A percentile compares a stretch with the other conserved stretches of the same genome.
These are phyloP conservation scores for Colletotrichum limetticola DNA, from an alignment of 2,329 filamentous ascomycete genomes.

Conservation along the genomic window DNA sequence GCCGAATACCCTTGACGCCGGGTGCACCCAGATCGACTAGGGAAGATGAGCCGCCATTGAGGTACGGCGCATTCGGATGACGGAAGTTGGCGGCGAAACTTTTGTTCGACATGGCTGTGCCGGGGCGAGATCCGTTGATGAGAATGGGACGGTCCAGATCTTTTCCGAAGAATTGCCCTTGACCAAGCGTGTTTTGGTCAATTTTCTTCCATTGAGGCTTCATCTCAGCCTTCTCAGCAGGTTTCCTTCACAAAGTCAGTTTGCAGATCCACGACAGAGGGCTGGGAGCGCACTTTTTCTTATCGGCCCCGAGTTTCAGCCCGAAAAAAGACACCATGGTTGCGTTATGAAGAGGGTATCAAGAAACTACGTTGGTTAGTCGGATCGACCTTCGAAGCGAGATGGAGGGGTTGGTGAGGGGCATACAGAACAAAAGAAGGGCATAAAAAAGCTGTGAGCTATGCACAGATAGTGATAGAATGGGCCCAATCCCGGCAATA, in stretches of 20 bases:
- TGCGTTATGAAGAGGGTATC: slow-evolving; percentile 21
- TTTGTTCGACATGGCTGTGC: slow-evolving; percentile 50
- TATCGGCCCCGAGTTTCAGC: slow-evolving; percentile 65
- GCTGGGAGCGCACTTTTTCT: slow-evolving; percentile 57
- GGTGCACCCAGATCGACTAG: slow-evolving; percentile 54
- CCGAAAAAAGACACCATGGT: slow-evolving; percentile 70
- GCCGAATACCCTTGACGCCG: slow-evolving; percentile 44
- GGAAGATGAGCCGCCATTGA: slow-evolving; percentile 53
- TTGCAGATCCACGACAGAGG: neutral
- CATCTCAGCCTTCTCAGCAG: slow-evolving; percentile 37
- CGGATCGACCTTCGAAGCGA: neutral
- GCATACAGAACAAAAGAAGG: slow-evolving; percentile 26
- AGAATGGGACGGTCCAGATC: slow-evolving; percentile 47
- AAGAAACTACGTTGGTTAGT: slow-evolving; percentile 18
- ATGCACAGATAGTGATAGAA: slow-evolving; percentile 17
- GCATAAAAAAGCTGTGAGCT: slow-evolving; percentile 19
- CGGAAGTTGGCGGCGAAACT: slow-evolving; percentile 35
- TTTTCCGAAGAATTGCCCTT: slow-evolving; percentile 49
- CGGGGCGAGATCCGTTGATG: slow-evolving; percentile 43
- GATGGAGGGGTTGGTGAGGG: slow-evolving; percentile 22
- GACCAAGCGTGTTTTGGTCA: slow-evolving; percentile 46
- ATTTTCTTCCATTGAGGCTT: slow-evolving; percentile 43
- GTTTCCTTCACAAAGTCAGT: slow-evolving; percentile 29
- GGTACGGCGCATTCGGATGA: slow-evolving; percentile 44
- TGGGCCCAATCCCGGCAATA: neutral